Percentiles rank a stretch among this genome's conserved stretches.
phyloP scores from a whole-genome alignment of 768 basidiomycete genomes.

The Daedaleopsis sinensis region DNA sequence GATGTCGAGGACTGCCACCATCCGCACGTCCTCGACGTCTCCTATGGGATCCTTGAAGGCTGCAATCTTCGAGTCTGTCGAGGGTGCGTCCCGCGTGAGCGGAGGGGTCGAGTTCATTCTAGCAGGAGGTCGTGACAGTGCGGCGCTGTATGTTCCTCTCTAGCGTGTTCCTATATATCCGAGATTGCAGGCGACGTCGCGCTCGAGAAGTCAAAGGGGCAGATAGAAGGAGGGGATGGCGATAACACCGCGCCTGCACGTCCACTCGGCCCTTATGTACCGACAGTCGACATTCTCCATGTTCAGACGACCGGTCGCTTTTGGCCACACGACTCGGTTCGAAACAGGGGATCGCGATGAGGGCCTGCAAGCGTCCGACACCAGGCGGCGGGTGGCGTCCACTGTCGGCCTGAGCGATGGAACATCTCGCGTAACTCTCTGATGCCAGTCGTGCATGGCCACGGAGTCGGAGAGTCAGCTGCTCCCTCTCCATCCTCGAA shows the following conservation, averaged over 20 bases:
- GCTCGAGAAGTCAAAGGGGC: background rate
- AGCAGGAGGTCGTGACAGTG: no score
- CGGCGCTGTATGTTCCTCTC: background rate
- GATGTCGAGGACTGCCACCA: slow-evolving; percentile 8
- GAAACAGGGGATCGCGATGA: no score
- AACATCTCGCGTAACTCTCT: no score
- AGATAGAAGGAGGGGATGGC: background rate
- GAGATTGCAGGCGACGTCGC: background rate
- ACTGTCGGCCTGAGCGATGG: no score
- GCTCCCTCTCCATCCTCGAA: no score
- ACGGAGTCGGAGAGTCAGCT: no score
- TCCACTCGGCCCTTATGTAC: background rate
- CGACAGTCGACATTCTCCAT: no score
- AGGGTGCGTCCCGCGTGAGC: background rate
- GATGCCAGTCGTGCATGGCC: no score
- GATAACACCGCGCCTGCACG: background rate
- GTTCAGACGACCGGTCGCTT: no score
- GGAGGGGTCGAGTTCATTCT: background rate
- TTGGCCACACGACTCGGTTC: no score
- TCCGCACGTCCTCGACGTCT: slow-evolving; percentile 6
- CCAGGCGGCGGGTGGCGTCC: no score
- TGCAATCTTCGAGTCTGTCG: background rate
- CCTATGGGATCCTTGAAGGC: background rate
- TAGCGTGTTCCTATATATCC: background rate
- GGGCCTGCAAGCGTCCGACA: no score